Conservation (phyloP, 352 stramenopile species). For the Blastocystis sp. region DNA sequence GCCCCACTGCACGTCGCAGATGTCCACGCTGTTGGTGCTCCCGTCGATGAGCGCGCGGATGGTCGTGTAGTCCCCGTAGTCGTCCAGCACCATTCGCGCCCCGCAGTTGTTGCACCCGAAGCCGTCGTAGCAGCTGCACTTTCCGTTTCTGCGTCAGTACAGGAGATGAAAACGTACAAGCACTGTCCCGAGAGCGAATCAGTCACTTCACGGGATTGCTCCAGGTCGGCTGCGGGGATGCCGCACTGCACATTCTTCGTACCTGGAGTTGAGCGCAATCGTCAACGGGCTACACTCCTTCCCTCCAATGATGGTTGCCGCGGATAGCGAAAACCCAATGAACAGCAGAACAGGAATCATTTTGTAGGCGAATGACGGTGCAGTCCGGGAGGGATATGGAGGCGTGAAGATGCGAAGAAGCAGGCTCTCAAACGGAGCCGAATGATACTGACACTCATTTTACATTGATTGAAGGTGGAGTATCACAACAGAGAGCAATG, state of each 20-base stretch:
- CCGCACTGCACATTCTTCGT: constrained; percentile 65
- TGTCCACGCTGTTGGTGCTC: constrained; percentile 19
- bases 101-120: constrained; percentile 64
- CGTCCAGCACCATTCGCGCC: constrained; percentile 44
- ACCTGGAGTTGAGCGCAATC: neutral
- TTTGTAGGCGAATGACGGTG: neutral
- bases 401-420: neutral
- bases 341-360: neutral
- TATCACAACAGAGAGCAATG: no score
- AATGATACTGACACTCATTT: no score
- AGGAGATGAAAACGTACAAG: neutral
- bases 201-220: constrained; percentile 47
- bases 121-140: constrained; percentile 57
- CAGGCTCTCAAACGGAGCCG: neutral
- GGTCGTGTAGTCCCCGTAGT: constrained; percentile 57
- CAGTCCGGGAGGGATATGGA: neutral
- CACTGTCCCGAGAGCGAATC: constrained; percentile 66
- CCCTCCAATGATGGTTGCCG: neutral
- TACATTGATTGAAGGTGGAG: no score
- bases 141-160: constrained; percentile 52
- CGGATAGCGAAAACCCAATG: neutral
- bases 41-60: constrained; percentile 21
- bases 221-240: constrained; percentile 66
- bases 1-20: constrained; percentile 65
- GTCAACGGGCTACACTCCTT: constrained; percentile 38